Conservation (phyloP, 1,284 basidiomycete species). For the Melampsora larici-populina region DNA sequence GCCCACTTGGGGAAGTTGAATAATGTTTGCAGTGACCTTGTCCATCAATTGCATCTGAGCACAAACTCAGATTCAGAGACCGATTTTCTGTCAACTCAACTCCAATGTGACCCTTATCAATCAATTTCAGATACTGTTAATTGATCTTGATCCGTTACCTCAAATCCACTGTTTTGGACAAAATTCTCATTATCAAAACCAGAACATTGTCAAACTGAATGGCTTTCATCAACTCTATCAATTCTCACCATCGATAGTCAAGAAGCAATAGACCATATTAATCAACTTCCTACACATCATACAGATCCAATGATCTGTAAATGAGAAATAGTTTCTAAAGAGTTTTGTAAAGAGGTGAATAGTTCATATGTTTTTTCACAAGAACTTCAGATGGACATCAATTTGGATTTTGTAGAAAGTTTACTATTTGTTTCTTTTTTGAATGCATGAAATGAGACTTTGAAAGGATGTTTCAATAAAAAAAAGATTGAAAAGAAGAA, state of each 20-base stretch:
- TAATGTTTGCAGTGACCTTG: too few relatives aligned
- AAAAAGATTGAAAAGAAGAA: too few relatives aligned
- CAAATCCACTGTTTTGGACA: slow-evolving; percentile 23
- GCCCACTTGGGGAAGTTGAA: too few relatives aligned
- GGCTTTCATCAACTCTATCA: slow-evolving; percentile 76
- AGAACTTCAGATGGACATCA: slow-evolving; percentile 95
- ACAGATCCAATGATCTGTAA: slow-evolving; percentile 94
- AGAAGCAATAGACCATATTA: slow-evolving; percentile 82
- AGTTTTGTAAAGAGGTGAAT: slow-evolving; percentile 82
- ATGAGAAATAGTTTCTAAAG: slow-evolving; percentile 63
- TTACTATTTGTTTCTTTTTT: too few relatives aligned
- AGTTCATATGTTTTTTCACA: slow-evolving; percentile 90
- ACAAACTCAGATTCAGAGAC: slow-evolving; percentile 68
- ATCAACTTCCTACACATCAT: slow-evolving; percentile 87
- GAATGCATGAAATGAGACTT: too few relatives aligned
- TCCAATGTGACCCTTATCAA: slow-evolving; percentile 65
- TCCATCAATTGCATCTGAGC: slow-evolving; percentile 69
- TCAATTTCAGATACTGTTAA: slow-evolving; percentile 61
- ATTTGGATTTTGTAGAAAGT: slow-evolving; percentile 96
- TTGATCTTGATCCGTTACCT: slow-evolving; percentile 32
- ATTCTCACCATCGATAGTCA: slow-evolving; percentile 69
- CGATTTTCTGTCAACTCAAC: slow-evolving; percentile 70
- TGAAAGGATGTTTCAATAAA: too few relatives aligned
- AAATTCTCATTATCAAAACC: slow-evolving; percentile 30
- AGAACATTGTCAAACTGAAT: slow-evolving; percentile 78